These are phyloP conservation scores for Dactylorhiza incarnata DNA, from an alignment of 106 monocot species.

Conservation along the genomic window DNA sequence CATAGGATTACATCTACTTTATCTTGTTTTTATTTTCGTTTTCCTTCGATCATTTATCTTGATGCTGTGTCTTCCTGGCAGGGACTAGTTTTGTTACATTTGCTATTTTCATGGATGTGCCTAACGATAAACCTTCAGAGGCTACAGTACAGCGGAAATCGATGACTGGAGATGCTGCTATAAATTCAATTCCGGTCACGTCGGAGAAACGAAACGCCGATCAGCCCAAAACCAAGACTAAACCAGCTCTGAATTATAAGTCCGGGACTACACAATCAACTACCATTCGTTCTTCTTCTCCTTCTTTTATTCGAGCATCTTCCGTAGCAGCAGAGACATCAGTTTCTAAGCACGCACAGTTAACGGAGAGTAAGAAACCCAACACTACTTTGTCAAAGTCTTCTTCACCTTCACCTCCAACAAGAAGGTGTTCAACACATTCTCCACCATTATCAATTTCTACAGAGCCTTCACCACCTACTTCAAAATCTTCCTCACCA, in stretches of 20 bases:
- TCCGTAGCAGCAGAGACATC: conserved; percentile 5
- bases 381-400: background rate
- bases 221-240: conserved; percentile 23
- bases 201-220: conserved; percentile 70
- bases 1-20: background rate
- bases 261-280: conserved; percentile 16
- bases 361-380: conserved; percentile 5
- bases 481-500: conserved; percentile 31
- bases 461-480: conserved; percentile 25
- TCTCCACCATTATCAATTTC: conserved; percentile 26
- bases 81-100: conserved; percentile 17
- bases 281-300: conserved; percentile 35
- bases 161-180: conserved; percentile 14
- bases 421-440: conserved; percentile 13
- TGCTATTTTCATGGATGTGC: conserved; percentile 33
- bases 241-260: conserved; percentile 51
- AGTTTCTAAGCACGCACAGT: conserved; percentile 43
- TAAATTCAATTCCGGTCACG: conserved; percentile 36
- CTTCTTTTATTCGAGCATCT: conserved; percentile 14
- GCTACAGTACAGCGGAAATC: conserved; percentile 13
- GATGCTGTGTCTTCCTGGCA: conserved; percentile 8
- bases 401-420: conserved; percentile 21
- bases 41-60: background rate
- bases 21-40: background rate
- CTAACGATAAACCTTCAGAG: conserved; percentile 13